These are phyloP conservation scores for Starmerella roubikii DNA, from an alignment of 805 yeast species.

Conservation along the genomic window DNA sequence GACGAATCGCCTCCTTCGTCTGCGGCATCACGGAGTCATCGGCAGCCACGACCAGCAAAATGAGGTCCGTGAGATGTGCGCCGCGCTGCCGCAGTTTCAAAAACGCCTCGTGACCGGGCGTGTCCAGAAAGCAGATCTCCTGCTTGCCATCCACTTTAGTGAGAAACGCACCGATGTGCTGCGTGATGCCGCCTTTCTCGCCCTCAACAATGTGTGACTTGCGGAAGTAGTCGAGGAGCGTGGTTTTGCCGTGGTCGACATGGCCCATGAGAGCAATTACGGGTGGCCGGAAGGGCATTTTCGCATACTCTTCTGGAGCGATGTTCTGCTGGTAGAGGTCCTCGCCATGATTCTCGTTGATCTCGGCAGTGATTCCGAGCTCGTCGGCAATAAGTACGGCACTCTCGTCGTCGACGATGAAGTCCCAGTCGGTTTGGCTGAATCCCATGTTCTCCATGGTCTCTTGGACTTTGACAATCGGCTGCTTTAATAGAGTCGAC, in stretches of 20 bases:
- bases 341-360: constrained; percentile 44
- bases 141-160: constrained; percentile 81
- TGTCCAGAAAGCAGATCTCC: constrained; percentile 78
- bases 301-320: constrained; percentile 32
- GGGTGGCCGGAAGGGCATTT: constrained; percentile 64
- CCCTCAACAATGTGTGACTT: constrained; percentile 70
- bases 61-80: constrained; percentile 84
- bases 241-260: constrained; percentile 96
- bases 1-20: constrained; percentile 88
- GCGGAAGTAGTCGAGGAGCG: constrained; percentile 74
- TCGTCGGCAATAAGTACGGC: constrained; percentile 83
- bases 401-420: constrained; percentile 72
- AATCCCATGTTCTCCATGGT: constrained; percentile 61
- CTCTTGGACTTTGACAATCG: constrained; percentile 44
- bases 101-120: constrained; percentile 98
- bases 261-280: constrained; percentile 98
- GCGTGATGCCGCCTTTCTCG: constrained; percentile 95
- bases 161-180: constrained; percentile 93
- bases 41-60: constrained; percentile 86
- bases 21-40: constrained; percentile 98
- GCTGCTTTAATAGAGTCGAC: constrained; percentile 54
- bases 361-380: constrained; percentile 50
- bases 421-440: constrained; percentile 51
- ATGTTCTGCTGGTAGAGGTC: constrained; percentile 40
- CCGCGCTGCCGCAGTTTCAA: constrained; percentile 94